Base-by-base conservation (phyloP, 1,284 basidiomycete species). In the Phellopilus nigrolimitatus region DNA sequence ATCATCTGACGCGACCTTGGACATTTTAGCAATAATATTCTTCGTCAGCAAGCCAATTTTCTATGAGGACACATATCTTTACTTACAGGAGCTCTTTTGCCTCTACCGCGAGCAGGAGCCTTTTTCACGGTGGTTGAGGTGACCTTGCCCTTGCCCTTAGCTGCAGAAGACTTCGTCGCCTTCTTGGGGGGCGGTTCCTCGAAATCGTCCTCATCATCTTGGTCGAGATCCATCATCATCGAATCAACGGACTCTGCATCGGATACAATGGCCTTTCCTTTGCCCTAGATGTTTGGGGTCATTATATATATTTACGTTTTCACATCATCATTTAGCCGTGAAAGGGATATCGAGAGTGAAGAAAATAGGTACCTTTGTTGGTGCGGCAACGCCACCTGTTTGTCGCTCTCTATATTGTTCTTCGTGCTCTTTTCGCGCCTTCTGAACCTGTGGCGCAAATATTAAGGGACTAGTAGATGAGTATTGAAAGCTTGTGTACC, bases 221-320 rank as follows among this genome's bases (percentile, higher is more conserved):
- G 65, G 52, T 81, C 79, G 40, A 80, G 59, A 31, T 84, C 80
- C 77, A 81, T 76, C 71, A 76, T 71, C 88, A 93, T 94, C 12
- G 89, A 93, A 62, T 94, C 91, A 22, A 78, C 78, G 1, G 87
- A 89, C 30, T 69, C 70, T 3, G 67, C 75, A 37, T 75, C 79
- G 15, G 73, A 75, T 9, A 68, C 72, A 59, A 71, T 74, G 17
- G 69, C 71, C 61, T 82, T 83, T 19, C 68, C 76, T 65, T 87
- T 43, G 61, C 64, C 57, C 66, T 69, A 25, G n/a, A n/a, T n/a
- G n/a, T n/a, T n/a, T n/a, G n/a, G n/a, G n/a, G n/a, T 56, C 46
- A 63, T 61, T 1, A 47, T 62, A 59, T 47, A 60, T 45, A 8
- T 56, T 75, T n/a, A 9, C 27, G 25, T n/a, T 61, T 62, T 65